phyloP scores from a whole-genome alignment of 2,329 filamentous ascomycete genomes.

The Apiospora kogelbergensis region DNA sequence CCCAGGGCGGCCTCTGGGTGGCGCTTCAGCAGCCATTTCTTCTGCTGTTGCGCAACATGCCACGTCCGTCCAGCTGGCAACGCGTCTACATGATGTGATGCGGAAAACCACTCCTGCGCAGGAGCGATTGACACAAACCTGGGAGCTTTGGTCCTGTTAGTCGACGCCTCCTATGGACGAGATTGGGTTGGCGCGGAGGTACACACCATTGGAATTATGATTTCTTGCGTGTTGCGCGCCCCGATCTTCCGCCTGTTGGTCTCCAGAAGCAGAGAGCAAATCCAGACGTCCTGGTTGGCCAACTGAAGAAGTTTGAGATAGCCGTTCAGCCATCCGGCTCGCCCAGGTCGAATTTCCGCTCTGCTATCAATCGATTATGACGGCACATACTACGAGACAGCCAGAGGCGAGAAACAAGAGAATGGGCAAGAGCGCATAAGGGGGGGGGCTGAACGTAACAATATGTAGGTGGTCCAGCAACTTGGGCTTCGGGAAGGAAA shows the following conservation, averaged over 20 bases:
- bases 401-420: slow-evolving; percentile 6
- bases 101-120: slow-evolving; percentile 24
- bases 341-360: slow-evolving; percentile 15
- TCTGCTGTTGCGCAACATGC: slow-evolving; percentile 25
- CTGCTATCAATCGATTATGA: neutral
- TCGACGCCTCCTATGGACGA: neutral
- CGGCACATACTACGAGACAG: slow-evolving; percentile 15
- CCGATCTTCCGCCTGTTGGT: slow-evolving; percentile 13
- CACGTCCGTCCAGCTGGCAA: slow-evolving; percentile 19
- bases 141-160: slow-evolving; percentile 26
- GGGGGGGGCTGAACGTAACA: neutral
- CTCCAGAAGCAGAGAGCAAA: slow-evolving; percentile 9
- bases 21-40: slow-evolving; percentile 49
- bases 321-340: slow-evolving; percentile 18
- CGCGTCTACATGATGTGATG: slow-evolving; percentile 7
- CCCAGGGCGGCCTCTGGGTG: slow-evolving; percentile 49
- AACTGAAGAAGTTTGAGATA: slow-evolving; percentile 11
- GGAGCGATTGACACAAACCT: slow-evolving; percentile 26
- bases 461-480: neutral
- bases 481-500: neutral
- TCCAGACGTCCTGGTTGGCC: slow-evolving; percentile 17
- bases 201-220: slow-evolving; percentile 12
- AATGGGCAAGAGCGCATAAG: neutral
- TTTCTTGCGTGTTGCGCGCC: slow-evolving; percentile 14
- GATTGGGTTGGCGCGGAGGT: neutral